Evolutionary conservation across 2,329 filamentous ascomycete genomes (phyloP), one percentile per base, ranked within the genome.

Genomic region (Fonsecaea multimorphosa): DNA sequence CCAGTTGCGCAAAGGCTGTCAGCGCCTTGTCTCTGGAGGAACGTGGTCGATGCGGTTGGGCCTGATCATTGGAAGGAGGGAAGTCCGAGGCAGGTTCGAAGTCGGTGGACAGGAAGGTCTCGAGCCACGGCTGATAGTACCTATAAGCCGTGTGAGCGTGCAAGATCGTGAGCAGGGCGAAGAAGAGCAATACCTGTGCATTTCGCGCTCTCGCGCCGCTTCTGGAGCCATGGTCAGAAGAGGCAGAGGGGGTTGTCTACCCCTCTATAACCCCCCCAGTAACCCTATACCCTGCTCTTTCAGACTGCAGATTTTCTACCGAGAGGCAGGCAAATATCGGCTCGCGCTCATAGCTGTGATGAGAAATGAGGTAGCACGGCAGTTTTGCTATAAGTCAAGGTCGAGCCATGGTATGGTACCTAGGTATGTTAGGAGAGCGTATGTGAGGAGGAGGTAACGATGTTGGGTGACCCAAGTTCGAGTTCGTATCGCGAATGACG

Each of bases 1-100:
- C 83, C 3, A 86, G 77, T 70, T 86, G 82, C 22, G 83, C 83
- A 58, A 85, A 79, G 5, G 81, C 79, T 1, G 82, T 84, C 52
- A 86, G 76, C 58, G 75, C 72, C 9, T 73, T 68, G 58, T 78
- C 76, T 12, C 65, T 67, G 0, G 74, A 77, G 3, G 74, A 68
- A 7, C 74, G 73, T 8, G 76, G 73, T 2, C 55, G 61, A 52
- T 71, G 70, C 12, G n/a, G 32, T 16, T 57, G 53, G 6, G 34
- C 31, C 29, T 40, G 52, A 22, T 72, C 55, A 4, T 58, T 38
- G 54, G 68, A 64, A 1, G 67, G 66, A 16, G 63, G 63, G 16
- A 58, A 24, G 44, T 58, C 3, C n/a, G 44, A 16, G 46, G 53
- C 56, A 61, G 64, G 31, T 53, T 67, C 63, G 58, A 71, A 63